Base-by-base conservation (phyloP, 2,329 filamentous ascomycete species). In the Fusarium sp. region DNA sequence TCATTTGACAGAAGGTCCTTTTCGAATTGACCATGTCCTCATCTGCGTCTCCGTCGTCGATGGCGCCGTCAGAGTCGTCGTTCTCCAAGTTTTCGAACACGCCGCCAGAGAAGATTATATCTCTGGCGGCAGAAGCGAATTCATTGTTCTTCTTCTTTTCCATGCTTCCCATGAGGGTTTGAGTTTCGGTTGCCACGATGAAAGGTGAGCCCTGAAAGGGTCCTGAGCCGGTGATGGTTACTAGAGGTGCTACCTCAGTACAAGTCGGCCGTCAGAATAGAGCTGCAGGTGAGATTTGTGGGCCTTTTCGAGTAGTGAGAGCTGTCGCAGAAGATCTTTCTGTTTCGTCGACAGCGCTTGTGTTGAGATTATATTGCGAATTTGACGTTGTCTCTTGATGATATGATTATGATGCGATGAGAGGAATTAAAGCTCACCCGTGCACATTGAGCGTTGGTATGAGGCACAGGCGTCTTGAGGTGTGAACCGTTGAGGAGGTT, bases 1-100 rank as follows among this genome's bases (percentile, higher is more conserved):
- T 82, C 71, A 82, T 79, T 56, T 83, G 80, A 69, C 81, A 83
- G 65, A 83, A 78, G 47, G 77, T 83, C 74, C 84, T 83, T 71
- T 85, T 83, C 33, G 81, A 69, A 32, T 80, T 72, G 59, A 78
- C 81, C 60, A 80, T 75, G 35, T 81, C 81, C 58, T 84, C 83
- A 30, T 83, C 79, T 35, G 82, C 78, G 59, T 85, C 81, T 65
- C 82, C 79, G 69, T 85, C 83, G 66, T 85, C 83, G 40, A 85
- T 81, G 59, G 83, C 83, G 57, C 78, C 77, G 44, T 66, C 76
- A 59, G 77, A 74, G 6, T 74, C 71, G 18, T 75, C 73, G 19
- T 61, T 67, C 44, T 69, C 71, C 30, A 57, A 49, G 43, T 58
- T 66, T 33, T 64, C 52, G 3, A 64, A n/a, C 38, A 59, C 37